phyloP scores from a whole-genome alignment of 495 filamentous ascomycete genomes.

The Penicillium manginii region DNA sequence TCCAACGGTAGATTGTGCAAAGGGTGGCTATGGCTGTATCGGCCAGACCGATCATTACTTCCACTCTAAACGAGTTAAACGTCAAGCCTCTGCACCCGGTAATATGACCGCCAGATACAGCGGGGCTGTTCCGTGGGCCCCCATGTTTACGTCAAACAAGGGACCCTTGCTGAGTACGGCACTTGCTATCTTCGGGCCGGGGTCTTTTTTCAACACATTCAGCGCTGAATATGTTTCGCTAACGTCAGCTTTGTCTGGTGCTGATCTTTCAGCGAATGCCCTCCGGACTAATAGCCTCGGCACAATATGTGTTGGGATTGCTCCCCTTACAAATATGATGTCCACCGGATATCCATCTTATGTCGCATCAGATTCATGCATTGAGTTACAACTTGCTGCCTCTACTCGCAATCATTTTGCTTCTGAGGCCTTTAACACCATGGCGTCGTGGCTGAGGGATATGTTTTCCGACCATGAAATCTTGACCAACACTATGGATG shows the following conservation, averaged over 20 bases:
- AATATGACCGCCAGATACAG: not conserved
- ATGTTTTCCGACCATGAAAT: not conserved
- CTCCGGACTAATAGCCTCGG: not conserved
- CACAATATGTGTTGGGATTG: not conserved
- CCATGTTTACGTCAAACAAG: slow-evolving; percentile 9
- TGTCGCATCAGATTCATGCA: not conserved
- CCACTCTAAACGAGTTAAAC: not conserved
- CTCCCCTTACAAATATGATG: not conserved
- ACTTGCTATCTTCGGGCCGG: slow-evolving; percentile 36
- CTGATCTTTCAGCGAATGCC: not conserved
- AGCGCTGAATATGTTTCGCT: not conserved
- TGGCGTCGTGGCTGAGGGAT: not conserved
- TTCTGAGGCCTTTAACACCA: not conserved
- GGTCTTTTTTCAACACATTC: slow-evolving; percentile 23
- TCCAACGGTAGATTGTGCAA: slow-evolving; percentile 14
- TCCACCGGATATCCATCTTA: not conserved
- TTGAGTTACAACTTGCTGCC: not conserved
- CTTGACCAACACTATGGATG: not conserved
- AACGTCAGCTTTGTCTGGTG: not conserved
- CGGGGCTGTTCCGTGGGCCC: not conserved
- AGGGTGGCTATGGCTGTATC: not conserved
- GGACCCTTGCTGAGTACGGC: slow-evolving; percentile 31
- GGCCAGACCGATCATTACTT: not conserved
- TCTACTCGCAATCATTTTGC: not conserved
- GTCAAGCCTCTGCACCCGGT: not conserved